Conservation (phyloP, 208 protist species). For the Herpetomonas samuelpessoai region DNA sequence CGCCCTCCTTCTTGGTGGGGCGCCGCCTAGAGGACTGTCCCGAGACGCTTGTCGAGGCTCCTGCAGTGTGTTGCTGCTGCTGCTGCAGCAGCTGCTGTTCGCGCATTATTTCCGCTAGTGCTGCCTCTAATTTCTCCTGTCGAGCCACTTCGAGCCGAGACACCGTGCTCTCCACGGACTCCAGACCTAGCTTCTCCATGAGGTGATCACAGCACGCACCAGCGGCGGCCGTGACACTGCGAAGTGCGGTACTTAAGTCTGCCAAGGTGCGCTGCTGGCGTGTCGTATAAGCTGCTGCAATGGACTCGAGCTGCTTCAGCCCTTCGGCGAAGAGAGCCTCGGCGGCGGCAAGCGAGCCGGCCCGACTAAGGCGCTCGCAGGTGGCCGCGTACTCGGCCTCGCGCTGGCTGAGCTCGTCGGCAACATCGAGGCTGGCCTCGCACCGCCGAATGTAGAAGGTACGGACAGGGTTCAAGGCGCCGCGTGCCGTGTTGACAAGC, state of each 20-base stretch:
- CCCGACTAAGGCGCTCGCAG: slow-evolving; percentile 36
- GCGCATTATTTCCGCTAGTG: slow-evolving; percentile 13
- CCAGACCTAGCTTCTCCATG: slow-evolving; percentile 28
- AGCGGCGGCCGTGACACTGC: slow-evolving; percentile 18
- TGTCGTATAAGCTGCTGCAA: slow-evolving; percentile 48
- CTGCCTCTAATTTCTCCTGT: slow-evolving; percentile 10
- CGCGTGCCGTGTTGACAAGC: slow-evolving; percentile 28
- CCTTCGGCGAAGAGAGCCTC: slow-evolving; percentile 61
- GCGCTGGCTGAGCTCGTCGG: slow-evolving; percentile 43
- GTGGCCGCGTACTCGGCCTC: slow-evolving; percentile 45
- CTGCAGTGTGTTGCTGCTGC: not conserved
- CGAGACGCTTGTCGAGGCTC: not conserved
- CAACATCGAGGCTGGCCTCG: slow-evolving; percentile 60
- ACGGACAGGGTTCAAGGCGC: slow-evolving; percentile 44
- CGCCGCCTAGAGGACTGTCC: not conserved
- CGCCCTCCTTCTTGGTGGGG: not conserved
- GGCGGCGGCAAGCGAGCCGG: slow-evolving; percentile 39
- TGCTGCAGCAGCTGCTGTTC: slow-evolving; percentile 8
- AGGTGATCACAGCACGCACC: slow-evolving; percentile 22
- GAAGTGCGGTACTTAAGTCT: slow-evolving; percentile 20
- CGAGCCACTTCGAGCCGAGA: slow-evolving; percentile 14
- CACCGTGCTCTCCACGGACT: slow-evolving; percentile 25
- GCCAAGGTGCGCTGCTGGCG: slow-evolving; percentile 47
- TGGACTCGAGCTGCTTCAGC: slow-evolving; percentile 50
- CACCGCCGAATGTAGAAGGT: slow-evolving; percentile 48